Evolutionary conservation across 2,329 filamentous ascomycete species (phyloP).

Genomic region (Albophoma yamanashiensis): DNA sequence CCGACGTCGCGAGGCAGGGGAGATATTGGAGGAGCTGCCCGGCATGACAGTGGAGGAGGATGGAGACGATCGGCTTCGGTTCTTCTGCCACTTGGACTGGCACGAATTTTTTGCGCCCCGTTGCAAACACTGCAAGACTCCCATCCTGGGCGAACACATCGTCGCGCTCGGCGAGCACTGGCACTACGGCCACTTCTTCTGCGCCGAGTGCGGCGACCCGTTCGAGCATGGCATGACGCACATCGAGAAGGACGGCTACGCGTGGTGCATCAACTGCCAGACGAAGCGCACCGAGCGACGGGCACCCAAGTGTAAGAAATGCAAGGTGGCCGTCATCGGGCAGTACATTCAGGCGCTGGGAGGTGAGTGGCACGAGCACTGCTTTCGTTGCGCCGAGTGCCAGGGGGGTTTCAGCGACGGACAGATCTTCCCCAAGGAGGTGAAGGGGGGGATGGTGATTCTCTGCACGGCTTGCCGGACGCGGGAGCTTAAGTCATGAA

Average conservation of each 20-base stretch:
- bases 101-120: constrained; percentile 88
- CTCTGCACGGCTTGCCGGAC: constrained; percentile 52
- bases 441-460: constrained; percentile 37
- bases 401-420: constrained; percentile 51
- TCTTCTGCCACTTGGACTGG: constrained; percentile 98
- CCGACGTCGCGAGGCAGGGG: constrained; percentile 44
- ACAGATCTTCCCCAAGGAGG: constrained; percentile 51
- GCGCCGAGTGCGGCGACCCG: constrained; percentile 93
- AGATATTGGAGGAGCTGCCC: constrained; percentile 50
- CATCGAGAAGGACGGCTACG: constrained; percentile 94
- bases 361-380: constrained; percentile 85
- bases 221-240: constrained; percentile 64
- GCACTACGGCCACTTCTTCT: constrained; percentile 98
- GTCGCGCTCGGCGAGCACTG: constrained; percentile 91
- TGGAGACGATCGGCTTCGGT: constrained; percentile 63
- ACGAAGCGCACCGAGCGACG: constrained; percentile 83
- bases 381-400: constrained; percentile 70
- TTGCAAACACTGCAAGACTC: constrained; percentile 93
- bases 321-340: constrained; percentile 74
- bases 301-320: constrained; percentile 79
- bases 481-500: constrained; percentile 45
- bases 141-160: constrained; percentile 90
- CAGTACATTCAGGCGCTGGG: constrained; percentile 84
- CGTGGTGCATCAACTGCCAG: constrained; percentile 92
- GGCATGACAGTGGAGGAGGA: constrained; percentile 58